Evolutionary conservation across 2,329 filamentous ascomycete species (phyloP).

Genomic region (Talaromyces pinophilus): DNA sequence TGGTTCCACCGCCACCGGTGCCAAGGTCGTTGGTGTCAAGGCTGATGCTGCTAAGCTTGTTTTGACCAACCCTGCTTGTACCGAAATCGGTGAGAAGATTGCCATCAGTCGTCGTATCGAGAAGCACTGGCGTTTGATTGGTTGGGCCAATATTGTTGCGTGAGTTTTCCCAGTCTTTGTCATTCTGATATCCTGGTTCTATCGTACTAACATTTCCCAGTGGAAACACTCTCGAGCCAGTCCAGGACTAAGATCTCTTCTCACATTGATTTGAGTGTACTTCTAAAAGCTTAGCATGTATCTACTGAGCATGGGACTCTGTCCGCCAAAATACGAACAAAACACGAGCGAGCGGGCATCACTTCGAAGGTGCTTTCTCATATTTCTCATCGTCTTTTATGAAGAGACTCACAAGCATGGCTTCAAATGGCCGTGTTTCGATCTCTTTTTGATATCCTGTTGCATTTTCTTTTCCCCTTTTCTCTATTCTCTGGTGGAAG

Average conservation of each 20-base stretch:
- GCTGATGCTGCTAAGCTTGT: constrained; percentile 95
- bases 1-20: constrained; percentile 92
- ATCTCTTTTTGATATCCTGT: constrained; percentile 17
- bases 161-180: constrained; percentile 37
- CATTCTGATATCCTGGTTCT: background rate
- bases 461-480: constrained; percentile 6
- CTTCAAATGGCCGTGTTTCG: background rate
- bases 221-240: constrained; percentile 51
- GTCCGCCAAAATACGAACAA: constrained; percentile 5
- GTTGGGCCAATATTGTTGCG: constrained; percentile 78
- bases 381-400: background rate
- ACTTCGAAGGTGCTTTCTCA: background rate
- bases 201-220: constrained; percentile 31
- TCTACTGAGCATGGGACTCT: constrained; percentile 7
- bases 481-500: background rate
- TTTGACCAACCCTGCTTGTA: constrained; percentile 91
- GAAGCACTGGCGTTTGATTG: constrained; percentile 97
- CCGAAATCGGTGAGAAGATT: constrained; percentile 97
- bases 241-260: constrained; percentile 37
- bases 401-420: constrained; percentile 1
- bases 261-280: constrained; percentile 7
- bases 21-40: constrained; percentile 96
- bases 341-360: background rate
- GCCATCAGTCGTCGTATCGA: constrained; percentile 94
- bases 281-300: constrained; percentile 8